Base-by-base conservation (phyloP, 2,329 filamentous ascomycete species). In the Madurella fahalii region DNA sequence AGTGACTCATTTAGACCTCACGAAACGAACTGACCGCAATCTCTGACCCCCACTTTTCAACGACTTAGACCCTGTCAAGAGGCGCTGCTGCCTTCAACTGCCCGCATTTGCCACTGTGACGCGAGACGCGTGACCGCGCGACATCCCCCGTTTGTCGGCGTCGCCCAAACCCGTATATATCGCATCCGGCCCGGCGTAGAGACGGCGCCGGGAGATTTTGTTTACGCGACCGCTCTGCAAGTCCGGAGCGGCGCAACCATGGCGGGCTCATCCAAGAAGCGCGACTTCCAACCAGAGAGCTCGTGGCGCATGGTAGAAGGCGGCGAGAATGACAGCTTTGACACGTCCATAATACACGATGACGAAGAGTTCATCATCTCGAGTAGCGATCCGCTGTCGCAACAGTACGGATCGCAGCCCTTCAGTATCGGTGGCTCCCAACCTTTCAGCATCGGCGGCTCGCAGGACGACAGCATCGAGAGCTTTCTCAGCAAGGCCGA, bases 301-400 rank as follows among this genome's bases (percentile, higher is more conserved):
- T 83, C 80, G 17, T 84, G 81, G 81, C 80, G 81, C 61, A 74
- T 84, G 69, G 79, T 84, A 12, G 81, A 84, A 54, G 79, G 77
- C 52, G 71, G 75, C 63, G 80, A 83, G 53, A 77, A 83, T 65
- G 80, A 83, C 63, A 82, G 79, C 63, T 83, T 83, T 64, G 80
- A 82, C 61, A 81, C 79, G 5, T 76, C 76, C 9, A 71, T 82
- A 51, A 68, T 82, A 15, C 74, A 76, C 34, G 66, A 77, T 31
- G 74, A 76, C 42, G 70, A 74, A 46, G 68, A 72, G 25, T 59
- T 68, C 20, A 61, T 71, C 47, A 56, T 72, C 1, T 74, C 74
- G 44, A 74, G 73, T 64, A 74, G 73, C 63, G 69, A 72, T 42
- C 77, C 77, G 12, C 80, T 77, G 12, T 80, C 79, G 1, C 79